A percentile compares a stretch with the other conserved stretches of the same genome.
Conservation (phyloP, 2,329 filamentous ascomycete genomes). For the Zymoseptoria ardabiliae region DNA sequence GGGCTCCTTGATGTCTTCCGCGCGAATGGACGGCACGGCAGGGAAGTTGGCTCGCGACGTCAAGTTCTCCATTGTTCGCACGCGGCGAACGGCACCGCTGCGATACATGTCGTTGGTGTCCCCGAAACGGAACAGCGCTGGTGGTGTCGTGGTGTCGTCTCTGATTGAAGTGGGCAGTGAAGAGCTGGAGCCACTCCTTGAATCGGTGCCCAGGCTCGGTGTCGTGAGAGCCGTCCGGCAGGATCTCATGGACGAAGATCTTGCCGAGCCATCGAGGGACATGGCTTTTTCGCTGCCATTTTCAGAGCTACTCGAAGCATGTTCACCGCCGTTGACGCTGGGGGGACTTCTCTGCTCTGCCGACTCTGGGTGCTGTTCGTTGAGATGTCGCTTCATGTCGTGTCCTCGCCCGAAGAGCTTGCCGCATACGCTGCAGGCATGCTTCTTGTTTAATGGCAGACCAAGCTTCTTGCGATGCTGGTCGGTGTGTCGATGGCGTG, state of each 20-base stretch:
- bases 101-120: neutral
- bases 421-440: slow-evolving; percentile 18
- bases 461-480: slow-evolving; percentile 20
- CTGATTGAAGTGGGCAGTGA: neutral
- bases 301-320: slow-evolving; percentile 1
- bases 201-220: neutral
- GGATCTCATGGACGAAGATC: slow-evolving; percentile 4
- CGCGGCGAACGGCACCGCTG: slow-evolving; percentile 1
- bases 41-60: neutral
- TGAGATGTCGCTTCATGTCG: slow-evolving; percentile 21
- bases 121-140: neutral
- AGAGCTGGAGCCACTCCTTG: neutral
- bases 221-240: neutral
- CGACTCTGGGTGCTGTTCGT: slow-evolving; percentile 17
- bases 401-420: slow-evolving; percentile 22
- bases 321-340: slow-evolving; percentile 6
- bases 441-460: slow-evolving; percentile 18
- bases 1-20: neutral
- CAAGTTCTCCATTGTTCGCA: neutral
- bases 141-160: neutral
- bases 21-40: neutral
- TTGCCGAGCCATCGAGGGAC: slow-evolving; percentile 4
- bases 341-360: neutral
- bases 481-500: slow-evolving; percentile 22
- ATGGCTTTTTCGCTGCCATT: slow-evolving; percentile 3